phyloP scores from a whole-genome alignment of 2,329 filamentous ascomycete species.

The Trichoderma brevicompactum region DNA sequence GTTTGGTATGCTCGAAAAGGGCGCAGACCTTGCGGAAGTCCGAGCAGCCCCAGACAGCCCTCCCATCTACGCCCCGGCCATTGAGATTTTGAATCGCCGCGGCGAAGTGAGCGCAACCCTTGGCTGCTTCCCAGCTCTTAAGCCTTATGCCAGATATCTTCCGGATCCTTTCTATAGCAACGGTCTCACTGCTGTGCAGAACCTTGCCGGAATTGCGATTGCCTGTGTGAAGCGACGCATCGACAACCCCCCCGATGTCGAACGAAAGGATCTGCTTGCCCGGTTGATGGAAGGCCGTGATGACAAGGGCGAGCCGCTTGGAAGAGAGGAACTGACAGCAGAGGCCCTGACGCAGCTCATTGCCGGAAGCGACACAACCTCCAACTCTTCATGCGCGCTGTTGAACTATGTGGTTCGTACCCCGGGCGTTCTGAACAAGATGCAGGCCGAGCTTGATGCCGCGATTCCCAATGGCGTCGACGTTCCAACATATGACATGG shows the following conservation, averaged over 20 bases:
- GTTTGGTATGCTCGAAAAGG: slow-evolving; percentile 73
- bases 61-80: slow-evolving; percentile 73
- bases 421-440: slow-evolving; percentile 70
- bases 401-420: slow-evolving; percentile 75
- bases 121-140: slow-evolving; percentile 73
- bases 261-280: slow-evolving; percentile 78
- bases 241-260: slow-evolving; percentile 66
- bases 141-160: slow-evolving; percentile 78
- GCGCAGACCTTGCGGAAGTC: slow-evolving; percentile 77
- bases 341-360: slow-evolving; percentile 90
- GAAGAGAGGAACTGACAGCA: slow-evolving; percentile 79
- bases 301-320: slow-evolving; percentile 74
- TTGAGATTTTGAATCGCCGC: slow-evolving; percentile 85
- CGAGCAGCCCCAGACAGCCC: slow-evolving; percentile 62
- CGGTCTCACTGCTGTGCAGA: slow-evolving; percentile 74
- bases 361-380: slow-evolving; percentile 76
- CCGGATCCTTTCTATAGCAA: slow-evolving; percentile 81
- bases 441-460: slow-evolving; percentile 76
- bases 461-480: slow-evolving; percentile 63
- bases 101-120: slow-evolving; percentile 85
- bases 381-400: slow-evolving; percentile 80
- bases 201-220: slow-evolving; percentile 85
- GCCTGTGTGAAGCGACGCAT: slow-evolving; percentile 77
- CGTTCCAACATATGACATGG: slow-evolving; percentile 72
- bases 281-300: slow-evolving; percentile 86